Percentiles rank a stretch among this genome's conserved stretches.
These are phyloP conservation scores for Tulasnella calospora DNA, from an alignment of 768 basidiomycete genomes.

Conservation along the genomic window DNA sequence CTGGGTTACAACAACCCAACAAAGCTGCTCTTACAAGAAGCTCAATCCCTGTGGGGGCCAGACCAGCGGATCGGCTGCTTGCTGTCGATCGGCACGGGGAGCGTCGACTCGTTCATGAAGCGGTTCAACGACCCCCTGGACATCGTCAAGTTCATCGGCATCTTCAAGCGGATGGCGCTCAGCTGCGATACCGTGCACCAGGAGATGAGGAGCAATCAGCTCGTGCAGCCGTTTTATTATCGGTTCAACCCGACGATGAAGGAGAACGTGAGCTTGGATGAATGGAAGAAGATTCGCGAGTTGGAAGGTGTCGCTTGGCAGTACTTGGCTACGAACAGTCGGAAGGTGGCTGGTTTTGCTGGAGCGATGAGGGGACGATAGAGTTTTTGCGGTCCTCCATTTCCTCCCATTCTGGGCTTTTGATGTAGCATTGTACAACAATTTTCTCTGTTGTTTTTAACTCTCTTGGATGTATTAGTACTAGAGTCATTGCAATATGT, in stretches of 20 bases:
- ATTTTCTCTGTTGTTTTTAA: too few species aligned
- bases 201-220: neutral
- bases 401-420: too few species aligned
- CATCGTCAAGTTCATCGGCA: neutral
- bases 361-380: too few species aligned
- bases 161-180: neutral
- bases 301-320: neutral
- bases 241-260: slow-evolving; percentile 10
- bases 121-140: neutral
- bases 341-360: too few species aligned
- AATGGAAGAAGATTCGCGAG: slow-evolving; percentile 10
- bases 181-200: neutral
- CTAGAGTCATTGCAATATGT: too few species aligned
- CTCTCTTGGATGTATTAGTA: too few species aligned
- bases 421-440: too few species aligned
- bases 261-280: neutral
- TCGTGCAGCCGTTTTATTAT: neutral
- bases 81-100: neutral
- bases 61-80: neutral
- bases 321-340: neutral
- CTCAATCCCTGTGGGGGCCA: neutral
- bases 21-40: neutral
- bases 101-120: neutral
- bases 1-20: slow-evolving; percentile 11
- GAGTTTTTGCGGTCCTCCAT: too few species aligned